A percentile compares a stretch with the other conserved stretches of the same genome.
These are phyloP conservation scores for Backusella macrospora DNA, from an alignment of 192 early-diverging fungal species.

Conservation along the genomic window DNA sequence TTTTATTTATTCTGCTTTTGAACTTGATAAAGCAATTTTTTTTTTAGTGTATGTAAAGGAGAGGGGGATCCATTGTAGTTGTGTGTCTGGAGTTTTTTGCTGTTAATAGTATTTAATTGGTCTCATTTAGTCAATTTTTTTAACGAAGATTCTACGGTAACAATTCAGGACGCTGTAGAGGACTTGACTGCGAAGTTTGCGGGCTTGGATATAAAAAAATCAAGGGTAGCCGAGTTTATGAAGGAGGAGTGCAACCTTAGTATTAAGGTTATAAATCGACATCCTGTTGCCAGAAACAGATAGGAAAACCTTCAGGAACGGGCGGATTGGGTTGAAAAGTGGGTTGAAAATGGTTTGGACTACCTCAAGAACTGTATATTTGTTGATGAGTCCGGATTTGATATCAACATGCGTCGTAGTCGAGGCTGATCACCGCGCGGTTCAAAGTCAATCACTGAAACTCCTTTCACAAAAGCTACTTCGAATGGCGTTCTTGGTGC, in stretches of 20 bases:
- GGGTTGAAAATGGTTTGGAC: conserved; percentile 10
- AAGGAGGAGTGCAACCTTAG: too few species aligned
- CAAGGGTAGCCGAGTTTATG: too few species aligned
- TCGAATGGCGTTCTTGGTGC: conserved; percentile 1
- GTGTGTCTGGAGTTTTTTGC: too few species aligned
- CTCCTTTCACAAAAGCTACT: neutral
- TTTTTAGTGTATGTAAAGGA: too few species aligned
- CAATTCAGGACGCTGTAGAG: too few species aligned
- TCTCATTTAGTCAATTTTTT: conserved; percentile 11
- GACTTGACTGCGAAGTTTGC: neutral
- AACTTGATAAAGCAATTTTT: too few species aligned
- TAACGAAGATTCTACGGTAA: conserved; percentile 1
- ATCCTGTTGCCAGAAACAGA: too few species aligned
- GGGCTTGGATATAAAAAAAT: neutral
- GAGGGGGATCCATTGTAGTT: too few species aligned
- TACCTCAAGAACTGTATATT: too few species aligned
- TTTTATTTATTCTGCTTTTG: too few species aligned
- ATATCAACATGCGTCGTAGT: conserved; percentile 8
- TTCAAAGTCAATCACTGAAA: neutral
- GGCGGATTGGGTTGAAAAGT: conserved; percentile 2
- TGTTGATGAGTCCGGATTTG: neutral
- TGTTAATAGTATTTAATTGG: neutral
- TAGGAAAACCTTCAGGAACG: too few species aligned
- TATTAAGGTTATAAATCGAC: too few species aligned
- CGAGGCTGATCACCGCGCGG: neutral